Evolutionary conservation across 257 asterid species (phyloP), one percentile per base, ranked within the genome.

Genomic region (Solanum rostratum): DNA sequence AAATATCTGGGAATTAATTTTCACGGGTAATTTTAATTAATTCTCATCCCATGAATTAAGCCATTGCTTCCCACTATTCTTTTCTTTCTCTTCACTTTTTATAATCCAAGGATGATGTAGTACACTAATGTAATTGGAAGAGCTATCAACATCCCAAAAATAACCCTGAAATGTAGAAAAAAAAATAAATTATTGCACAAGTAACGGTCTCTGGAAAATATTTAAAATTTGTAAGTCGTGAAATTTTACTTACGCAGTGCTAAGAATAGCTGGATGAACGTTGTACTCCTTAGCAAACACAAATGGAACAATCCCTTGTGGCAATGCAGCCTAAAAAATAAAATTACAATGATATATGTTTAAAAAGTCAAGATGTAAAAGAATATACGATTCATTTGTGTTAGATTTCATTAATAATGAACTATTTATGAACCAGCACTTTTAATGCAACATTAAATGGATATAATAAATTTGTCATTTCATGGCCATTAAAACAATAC

Each of bases 281-380:
- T 96, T 96, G 91, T 96, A 96, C 84, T 96, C 99, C 88, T 96
- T 96, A 6, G 99, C 95, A 85, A 96, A 96, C 87, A 96, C 99
- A 85, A 96, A 96, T 7, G 99, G 99, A 80, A 96, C 99, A 83
- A 96, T 96, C 87, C 98, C 99, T 91, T 96, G 98, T 74, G 99
- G 99, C 84, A 96, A 98, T 66, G 99, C 99, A 13, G 99, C 98
- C 99, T 95, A 81, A 29, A 30, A 78, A 10, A 46, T 57, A 57
- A 37, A 18, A 53, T 33, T 30, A 37, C 39, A 80, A 80, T 5
- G 50, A 79, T 2, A 76, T n/a, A 7, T 54, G 15, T 30, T 0
- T 3, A 24, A n/a, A 22, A 62, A 27, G 10, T 14, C 59, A 22
- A 24, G 6, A 49, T 16, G 16, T 16, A 46, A 37, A 1, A 57